phyloP scores from a whole-genome alignment of 257 asterid species.

The Forsythia viridissima region DNA sequence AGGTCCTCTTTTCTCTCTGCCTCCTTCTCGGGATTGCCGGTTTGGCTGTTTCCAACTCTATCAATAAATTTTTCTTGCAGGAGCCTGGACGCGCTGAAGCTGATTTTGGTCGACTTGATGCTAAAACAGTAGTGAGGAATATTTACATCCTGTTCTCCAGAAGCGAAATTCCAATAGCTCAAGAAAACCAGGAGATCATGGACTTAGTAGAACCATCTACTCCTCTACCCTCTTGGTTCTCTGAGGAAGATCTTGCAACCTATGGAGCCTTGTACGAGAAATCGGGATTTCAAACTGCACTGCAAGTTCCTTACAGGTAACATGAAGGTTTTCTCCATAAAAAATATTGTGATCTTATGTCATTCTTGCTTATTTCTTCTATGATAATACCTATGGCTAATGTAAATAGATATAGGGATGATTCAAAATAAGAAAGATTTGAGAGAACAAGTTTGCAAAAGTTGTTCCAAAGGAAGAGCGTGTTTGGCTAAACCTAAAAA shows the following conservation, averaged over 20 bases:
- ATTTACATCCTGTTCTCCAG: slow-evolving; percentile 50
- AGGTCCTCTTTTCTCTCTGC: slow-evolving; percentile 23
- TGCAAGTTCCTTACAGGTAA: slow-evolving; percentile 56
- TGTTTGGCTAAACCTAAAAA: too few relatives aligned
- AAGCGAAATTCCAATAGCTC: slow-evolving; percentile 47
- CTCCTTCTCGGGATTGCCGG: background rate
- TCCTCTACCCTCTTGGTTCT: slow-evolving; percentile 53
- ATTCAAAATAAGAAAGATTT: background rate
- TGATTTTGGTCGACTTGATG: slow-evolving; percentile 51
- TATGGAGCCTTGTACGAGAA: slow-evolving; percentile 43
- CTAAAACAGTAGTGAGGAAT: slow-evolving; percentile 48
- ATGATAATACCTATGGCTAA: background rate
- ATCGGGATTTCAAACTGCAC: slow-evolving; percentile 49
- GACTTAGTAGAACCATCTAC: slow-evolving; percentile 51
- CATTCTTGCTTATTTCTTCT: background rate
- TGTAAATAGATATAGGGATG: background rate
- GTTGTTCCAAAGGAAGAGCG: too few relatives aligned
- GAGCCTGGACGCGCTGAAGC: slow-evolving; percentile 63
- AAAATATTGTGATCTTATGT: background rate
- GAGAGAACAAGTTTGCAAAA: background rate
- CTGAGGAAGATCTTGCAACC: slow-evolving; percentile 43
- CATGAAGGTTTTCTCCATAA: background rate
- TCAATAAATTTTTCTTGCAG: slow-evolving; percentile 19
- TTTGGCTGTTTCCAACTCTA: background rate
- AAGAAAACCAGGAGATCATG: slow-evolving; percentile 48